phyloP scores from a whole-genome alignment of 768 basidiomycete species.

The Daedaleopsis sinensis region DNA sequence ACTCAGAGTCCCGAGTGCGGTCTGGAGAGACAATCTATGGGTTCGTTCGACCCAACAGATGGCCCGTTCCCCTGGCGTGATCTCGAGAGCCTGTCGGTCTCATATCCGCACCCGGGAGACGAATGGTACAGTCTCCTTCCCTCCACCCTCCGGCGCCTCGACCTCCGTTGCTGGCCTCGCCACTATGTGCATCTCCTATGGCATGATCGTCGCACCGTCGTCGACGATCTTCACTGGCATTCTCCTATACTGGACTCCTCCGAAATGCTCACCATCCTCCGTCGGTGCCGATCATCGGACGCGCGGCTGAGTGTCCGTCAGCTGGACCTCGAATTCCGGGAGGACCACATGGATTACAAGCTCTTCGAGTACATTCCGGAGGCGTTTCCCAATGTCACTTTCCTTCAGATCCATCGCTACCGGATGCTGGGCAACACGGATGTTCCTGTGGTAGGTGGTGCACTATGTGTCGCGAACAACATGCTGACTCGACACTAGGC shows the following conservation, averaged over 20 bases:
- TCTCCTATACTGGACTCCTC: neutral
- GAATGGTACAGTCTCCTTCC: neutral
- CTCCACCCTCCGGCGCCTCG: neutral
- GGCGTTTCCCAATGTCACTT: neutral
- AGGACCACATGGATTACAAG: neutral
- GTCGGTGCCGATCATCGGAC: neutral
- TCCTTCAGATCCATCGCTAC: neutral
- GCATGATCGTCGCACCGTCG: neutral
- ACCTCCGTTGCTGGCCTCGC: neutral
- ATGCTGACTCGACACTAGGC: neutral
- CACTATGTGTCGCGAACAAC: neutral
- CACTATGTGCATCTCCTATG: neutral
- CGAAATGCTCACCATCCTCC: neutral
- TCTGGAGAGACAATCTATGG: neutral
- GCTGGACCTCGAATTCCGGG: neutral
- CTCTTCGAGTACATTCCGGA: neutral
- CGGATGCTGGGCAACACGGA: neutral
- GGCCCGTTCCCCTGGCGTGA: neutral
- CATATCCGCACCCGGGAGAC: neutral
- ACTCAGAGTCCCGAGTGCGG: neutral
- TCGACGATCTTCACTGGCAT: neutral
- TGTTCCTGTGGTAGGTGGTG: neutral
- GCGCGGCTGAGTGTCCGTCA: neutral
- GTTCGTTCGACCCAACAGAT: neutral
- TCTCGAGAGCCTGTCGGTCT: neutral